Percentiles rank a stretch among this genome's conserved stretches.
phyloP scores from a whole-genome alignment of 371 early-diverging fungal genomes.

The Actinomortierella wolfii region DNA sequence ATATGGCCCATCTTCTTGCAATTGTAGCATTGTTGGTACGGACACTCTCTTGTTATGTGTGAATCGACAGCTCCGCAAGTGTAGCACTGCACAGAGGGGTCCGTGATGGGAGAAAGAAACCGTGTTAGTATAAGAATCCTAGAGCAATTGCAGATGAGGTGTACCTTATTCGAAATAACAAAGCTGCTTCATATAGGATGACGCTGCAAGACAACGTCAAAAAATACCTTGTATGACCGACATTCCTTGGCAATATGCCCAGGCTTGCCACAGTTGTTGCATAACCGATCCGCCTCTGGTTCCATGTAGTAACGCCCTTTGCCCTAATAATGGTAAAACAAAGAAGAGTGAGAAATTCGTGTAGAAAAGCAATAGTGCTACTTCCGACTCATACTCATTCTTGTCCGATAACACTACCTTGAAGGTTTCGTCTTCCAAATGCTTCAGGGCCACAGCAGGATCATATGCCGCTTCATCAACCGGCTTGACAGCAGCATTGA shows the following conservation, averaged over 20 bases:
- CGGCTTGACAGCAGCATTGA: conserved; percentile 4
- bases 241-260: conserved; percentile 23
- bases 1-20: conserved; percentile 33
- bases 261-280: conserved; percentile 9
- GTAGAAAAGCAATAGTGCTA: not conserved
- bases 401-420: conserved; percentile 14
- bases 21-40: conserved; percentile 15
- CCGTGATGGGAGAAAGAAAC: not conserved
- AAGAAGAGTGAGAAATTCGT: not conserved
- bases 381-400: not conserved
- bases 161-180: no score
- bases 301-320: conserved; percentile 27
- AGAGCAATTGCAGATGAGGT: no score
- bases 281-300: not conserved
- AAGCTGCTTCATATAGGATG: no score
- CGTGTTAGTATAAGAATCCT: not conserved
- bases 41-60: conserved; percentile 14
- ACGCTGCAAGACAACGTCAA: not conserved
- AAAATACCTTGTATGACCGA: conserved; percentile 11
- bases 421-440: conserved; percentile 29
- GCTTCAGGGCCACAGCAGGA: conserved; percentile 18
- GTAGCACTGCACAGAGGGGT: conserved; percentile 6
- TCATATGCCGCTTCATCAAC: conserved; percentile 4
- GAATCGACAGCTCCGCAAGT: conserved; percentile 26
- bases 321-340: conserved; percentile 9